phyloP scores from a whole-genome alignment of 345 rosid genomes.

The Eucalyptus sp. region DNA sequence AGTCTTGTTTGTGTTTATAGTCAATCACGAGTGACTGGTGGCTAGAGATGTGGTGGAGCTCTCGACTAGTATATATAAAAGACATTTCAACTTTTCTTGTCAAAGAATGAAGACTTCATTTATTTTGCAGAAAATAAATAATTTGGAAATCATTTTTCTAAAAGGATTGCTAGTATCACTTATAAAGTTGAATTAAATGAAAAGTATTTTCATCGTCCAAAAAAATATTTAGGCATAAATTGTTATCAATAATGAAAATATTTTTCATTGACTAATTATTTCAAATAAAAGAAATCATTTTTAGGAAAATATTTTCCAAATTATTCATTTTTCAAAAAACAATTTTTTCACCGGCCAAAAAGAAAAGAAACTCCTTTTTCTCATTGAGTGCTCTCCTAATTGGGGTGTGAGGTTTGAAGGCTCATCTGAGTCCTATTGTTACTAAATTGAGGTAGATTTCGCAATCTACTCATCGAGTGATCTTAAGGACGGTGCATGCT shows the following conservation, averaged over 20 bases:
- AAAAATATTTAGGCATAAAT: rapidly evolving
- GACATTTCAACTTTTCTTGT: not conserved
- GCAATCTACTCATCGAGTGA: not conserved
- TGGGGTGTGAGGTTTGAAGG: not conserved
- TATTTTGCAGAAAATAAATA: no score
- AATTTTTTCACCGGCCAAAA: not conserved
- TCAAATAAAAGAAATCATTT: no score
- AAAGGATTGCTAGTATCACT: not conserved
- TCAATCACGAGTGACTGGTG: not conserved
- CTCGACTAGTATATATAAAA: not conserved
- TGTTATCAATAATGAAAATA: no score
- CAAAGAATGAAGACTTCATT: not conserved
- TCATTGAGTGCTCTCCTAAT: not conserved
- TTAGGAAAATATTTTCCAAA: no score
- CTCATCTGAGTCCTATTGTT: not conserved
- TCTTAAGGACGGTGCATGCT: not conserved
- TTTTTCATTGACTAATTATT: no score
- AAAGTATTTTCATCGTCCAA: no score
- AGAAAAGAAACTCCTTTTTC: not conserved
- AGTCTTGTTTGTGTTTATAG: not conserved
- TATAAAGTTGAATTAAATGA: not conserved
- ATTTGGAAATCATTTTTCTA: no score
- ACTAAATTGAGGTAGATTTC: not conserved
- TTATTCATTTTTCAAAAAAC: no score
- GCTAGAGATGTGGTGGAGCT: not conserved